These are phyloP conservation scores for Leccinum fibrillosum DNA, from an alignment of 768 basidiomycete genomes.

Conservation along the genomic window DNA sequence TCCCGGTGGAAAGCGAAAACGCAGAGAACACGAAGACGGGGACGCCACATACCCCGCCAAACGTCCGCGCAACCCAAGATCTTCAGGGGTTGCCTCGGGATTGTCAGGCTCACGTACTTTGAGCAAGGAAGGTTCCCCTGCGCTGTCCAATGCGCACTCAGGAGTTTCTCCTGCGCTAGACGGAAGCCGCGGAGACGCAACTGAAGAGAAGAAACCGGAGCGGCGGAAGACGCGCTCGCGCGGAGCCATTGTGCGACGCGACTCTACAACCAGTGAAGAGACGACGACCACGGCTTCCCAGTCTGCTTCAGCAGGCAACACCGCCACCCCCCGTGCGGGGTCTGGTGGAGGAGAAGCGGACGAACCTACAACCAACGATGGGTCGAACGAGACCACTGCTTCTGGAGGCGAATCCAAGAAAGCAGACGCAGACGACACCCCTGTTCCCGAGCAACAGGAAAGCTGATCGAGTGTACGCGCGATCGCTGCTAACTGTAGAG, in stretches of 20 bases:
- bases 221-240: slow-evolving; percentile 50
- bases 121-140: slow-evolving; percentile 40
- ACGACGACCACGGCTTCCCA: slow-evolving; percentile 35
- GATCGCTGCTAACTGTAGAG: neutral
- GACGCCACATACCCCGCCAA: slow-evolving; percentile 74
- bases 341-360: slow-evolving; percentile 22
- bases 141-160: slow-evolving; percentile 30
- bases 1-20: slow-evolving; percentile 47
- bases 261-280: slow-evolving; percentile 53
- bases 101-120: slow-evolving; percentile 17
- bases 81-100: slow-evolving; percentile 21
- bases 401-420: slow-evolving; percentile 4
- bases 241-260: slow-evolving; percentile 38
- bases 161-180: slow-evolving; percentile 23
- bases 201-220: slow-evolving; percentile 29
- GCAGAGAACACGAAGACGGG: slow-evolving; percentile 58
- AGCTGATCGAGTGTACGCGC: neutral
- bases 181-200: slow-evolving; percentile 9
- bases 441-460: slow-evolving; percentile 1
- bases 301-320: slow-evolving; percentile 30
- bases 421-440: neutral
- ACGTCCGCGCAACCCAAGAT: slow-evolving; percentile 53
- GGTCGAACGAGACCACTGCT: neutral
- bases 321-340: slow-evolving; percentile 1
- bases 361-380: slow-evolving; percentile 1